Evolutionary conservation across 805 yeast genomes (phyloP).

Genomic region (Saccharomyces mikatae): DNA sequence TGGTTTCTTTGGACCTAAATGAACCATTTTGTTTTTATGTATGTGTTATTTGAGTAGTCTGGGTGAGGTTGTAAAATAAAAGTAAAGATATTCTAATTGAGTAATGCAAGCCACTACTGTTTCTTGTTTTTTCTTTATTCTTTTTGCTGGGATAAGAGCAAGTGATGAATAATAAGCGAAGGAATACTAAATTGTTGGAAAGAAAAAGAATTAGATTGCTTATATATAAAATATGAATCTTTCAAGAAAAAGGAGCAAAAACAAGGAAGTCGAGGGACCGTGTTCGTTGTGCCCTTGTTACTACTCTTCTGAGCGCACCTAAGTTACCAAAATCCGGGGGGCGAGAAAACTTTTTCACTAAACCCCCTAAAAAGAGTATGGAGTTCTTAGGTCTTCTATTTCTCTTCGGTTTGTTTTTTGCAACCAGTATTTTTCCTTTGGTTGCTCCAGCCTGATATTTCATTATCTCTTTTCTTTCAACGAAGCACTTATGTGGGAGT

Average conservation of each 20-base stretch:
- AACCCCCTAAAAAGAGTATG: neutral
- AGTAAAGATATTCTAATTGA: neutral
- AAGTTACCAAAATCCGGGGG: neutral
- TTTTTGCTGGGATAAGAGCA: too few species aligned
- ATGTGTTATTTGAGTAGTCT: neutral
- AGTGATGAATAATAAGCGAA: too few species aligned
- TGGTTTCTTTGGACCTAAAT: slow-evolving; percentile 76
- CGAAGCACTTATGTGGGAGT: neutral
- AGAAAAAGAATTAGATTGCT: neutral
- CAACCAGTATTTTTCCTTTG: neutral
- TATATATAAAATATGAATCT: neutral
- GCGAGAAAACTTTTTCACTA: neutral
- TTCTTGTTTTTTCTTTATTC: too few species aligned
- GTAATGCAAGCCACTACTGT: neutral
- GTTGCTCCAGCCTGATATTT: neutral
- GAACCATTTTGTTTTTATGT: slow-evolving; percentile 50
- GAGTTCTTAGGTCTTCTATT: neutral
- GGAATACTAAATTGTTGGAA: neutral
- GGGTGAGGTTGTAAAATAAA: neutral
- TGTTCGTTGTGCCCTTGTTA: neutral
- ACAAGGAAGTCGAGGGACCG: neutral
- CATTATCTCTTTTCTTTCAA: neutral
- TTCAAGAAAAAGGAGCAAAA: neutral
- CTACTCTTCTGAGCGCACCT: neutral
- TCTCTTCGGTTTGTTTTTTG: neutral